Conservation (phyloP, 1,284 basidiomycete species). For the Pholiota adiposa region DNA sequence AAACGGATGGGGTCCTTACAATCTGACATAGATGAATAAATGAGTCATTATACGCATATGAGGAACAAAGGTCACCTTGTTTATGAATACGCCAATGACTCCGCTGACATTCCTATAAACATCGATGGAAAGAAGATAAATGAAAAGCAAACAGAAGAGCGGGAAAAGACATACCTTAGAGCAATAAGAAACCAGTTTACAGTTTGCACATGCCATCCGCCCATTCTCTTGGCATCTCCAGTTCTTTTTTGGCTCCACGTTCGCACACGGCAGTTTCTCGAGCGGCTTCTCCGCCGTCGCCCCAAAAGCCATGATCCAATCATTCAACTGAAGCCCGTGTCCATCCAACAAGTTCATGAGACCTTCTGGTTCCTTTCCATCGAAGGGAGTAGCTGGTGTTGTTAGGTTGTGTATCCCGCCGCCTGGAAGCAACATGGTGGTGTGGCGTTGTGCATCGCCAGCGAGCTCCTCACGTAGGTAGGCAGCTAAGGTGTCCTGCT, state of each 20-base stretch:
- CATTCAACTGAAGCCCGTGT: neutral
- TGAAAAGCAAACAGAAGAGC: too few relatives aligned
- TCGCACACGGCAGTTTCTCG: slow-evolving; percentile 25
- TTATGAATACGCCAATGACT: slow-evolving; percentile 28
- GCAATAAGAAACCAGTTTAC: slow-evolving; percentile 43
- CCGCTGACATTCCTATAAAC: slow-evolving; percentile 32
- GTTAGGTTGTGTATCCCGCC: too few relatives aligned
- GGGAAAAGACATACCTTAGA: slow-evolving; percentile 30
- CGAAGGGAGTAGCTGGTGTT: too few relatives aligned
- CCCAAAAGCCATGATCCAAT: neutral
- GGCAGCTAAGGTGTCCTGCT: too few relatives aligned
- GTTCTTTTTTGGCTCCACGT: slow-evolving; percentile 19
- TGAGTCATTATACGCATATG: neutral
- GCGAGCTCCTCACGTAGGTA: too few relatives aligned
- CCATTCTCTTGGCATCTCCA: slow-evolving; percentile 21
- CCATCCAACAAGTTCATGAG: neutral
- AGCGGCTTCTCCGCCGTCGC: slow-evolving; percentile 5
- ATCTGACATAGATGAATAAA: slow-evolving; percentile 1
- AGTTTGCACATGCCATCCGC: slow-evolving; percentile 32
- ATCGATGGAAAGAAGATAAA: neutral
- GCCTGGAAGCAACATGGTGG: too few relatives aligned
- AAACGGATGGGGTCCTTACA: slow-evolving; percentile 27
- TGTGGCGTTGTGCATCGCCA: too few relatives aligned
- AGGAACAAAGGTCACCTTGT: slow-evolving; percentile 12
- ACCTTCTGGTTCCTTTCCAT: too few relatives aligned